phyloP scores from a whole-genome alignment of 1,284 basidiomycete species.

The Naganishia sp. region DNA sequence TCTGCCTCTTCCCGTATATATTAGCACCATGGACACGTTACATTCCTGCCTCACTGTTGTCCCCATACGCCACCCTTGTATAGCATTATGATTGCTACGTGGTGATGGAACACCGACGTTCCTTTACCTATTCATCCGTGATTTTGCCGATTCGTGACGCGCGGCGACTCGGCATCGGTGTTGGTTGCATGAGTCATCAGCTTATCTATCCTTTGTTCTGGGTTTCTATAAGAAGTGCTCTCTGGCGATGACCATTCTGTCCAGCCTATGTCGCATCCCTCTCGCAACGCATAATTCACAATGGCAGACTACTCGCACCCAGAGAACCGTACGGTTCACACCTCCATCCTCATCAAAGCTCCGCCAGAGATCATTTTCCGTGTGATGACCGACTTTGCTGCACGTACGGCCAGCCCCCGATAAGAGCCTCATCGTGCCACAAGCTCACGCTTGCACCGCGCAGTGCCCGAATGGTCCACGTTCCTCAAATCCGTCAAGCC shows the following conservation, averaged over 20 bases:
- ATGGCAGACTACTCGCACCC: conserved; percentile 15
- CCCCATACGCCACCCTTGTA: conserved; percentile 1
- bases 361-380: neutral
- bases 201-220: no score
- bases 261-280: no score
- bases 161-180: neutral
- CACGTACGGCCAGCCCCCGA: neutral
- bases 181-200: no score
- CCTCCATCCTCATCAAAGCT: neutral
- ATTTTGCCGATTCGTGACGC: neutral
- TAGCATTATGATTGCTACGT: neutral
- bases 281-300: neutral
- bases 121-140: neutral
- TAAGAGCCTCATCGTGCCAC: no score
- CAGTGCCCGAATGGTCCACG: neutral
- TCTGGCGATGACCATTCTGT: no score
- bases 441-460: no score
- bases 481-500: conserved; percentile 2
- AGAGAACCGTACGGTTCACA: neutral
- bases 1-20: neutral
- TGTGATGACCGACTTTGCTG: neutral
- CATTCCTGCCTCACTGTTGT: neutral
- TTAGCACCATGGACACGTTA: conserved; percentile 3
- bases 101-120: neutral
- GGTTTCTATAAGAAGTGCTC: no score